Base-by-base conservation (phyloP, 139 green algal genomes). In the Coccomyxa sp. region DNA sequence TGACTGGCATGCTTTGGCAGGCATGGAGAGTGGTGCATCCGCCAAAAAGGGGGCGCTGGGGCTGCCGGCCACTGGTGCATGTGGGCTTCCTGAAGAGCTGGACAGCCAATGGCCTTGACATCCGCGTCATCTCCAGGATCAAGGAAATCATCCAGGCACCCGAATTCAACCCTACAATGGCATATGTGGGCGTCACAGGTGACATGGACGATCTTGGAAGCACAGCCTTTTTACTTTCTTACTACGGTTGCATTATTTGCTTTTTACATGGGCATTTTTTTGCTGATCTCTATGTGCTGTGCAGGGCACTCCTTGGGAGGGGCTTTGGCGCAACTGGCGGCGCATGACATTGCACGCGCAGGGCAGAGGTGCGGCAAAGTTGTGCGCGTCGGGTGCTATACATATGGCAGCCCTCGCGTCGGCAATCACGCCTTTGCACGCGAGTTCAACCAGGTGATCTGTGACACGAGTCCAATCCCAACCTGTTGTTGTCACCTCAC, bases 281-380 rank as follows among this genome's bases (percentile, higher is more conserved):
- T n/a, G n/a, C n/a, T n/a, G n/a, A n/a, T n/a, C n/a, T 51, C 38
- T 7, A 51, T 51, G 38, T 51, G 38, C 38, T 51, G 38, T 51
- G 15, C 28, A 16, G 13, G 79, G 59, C 27, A 78, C 30, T 38
- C 28, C 23, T 87, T 97, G 30, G 94, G 95, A 0, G 94, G 94
- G 18, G 94, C 94, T 0, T 88, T 98, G 83, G 91, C 92, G 23
- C 97, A 92, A 17, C 87, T 98, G 25, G 92, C 89, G 77, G 92
- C 95, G 0, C 95, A 93, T 79, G 95, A 97, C 32, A 79, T 95
- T 13, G 88, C 91, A 0, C 79, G 68, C 14, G 58, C 32, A 15
- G 32, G n/a, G 30, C 71, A 82, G 28, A 25, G 74, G 23, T 38
- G 15, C 21, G 27, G n/a, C 68, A 16, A 14, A 15, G 31, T 32